A percentile compares a stretch with the other conserved stretches of the same genome.
Conservation (phyloP, 225 moss, liverwort and hornwort genomes). For the Polytrichum formosum region DNA sequence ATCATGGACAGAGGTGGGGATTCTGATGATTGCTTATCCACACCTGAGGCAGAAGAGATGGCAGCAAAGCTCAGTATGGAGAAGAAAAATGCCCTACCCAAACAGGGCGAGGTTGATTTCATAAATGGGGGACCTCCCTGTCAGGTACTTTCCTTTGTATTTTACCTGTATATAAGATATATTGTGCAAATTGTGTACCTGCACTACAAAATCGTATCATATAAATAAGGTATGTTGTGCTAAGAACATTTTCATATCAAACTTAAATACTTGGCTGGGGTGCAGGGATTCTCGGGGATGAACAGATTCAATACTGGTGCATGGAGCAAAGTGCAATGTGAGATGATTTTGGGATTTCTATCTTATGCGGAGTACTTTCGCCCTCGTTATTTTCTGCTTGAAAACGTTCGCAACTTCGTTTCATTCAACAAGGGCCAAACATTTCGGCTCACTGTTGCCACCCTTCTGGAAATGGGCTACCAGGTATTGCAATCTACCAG, state of each 20-base stretch:
- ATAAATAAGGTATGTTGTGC: too few species aligned
- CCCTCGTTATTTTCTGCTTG: constrained; percentile 93
- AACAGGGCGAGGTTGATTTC: constrained; percentile 93
- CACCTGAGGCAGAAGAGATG: constrained; percentile 81
- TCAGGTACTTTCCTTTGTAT: constrained; percentile 47
- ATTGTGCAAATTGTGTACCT: too few species aligned
- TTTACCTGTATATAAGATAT: too few species aligned
- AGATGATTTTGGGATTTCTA: constrained; percentile 91
- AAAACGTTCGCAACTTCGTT: constrained; percentile 96
- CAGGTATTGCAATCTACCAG: constrained; percentile 51
- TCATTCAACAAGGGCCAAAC: constrained; percentile 99
- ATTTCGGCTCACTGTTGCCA: constrained; percentile 83
- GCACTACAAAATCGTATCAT: too few species aligned
- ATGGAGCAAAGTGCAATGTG: constrained; percentile 99
- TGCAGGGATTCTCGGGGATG: constrained; percentile 99
- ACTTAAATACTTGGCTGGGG: constrained; percentile 1
- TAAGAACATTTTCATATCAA: too few species aligned
- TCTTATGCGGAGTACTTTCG: constrained; percentile 93
- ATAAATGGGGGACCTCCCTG: constrained; percentile 98
- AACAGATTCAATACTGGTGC: constrained; percentile 90
- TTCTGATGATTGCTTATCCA: constrained; percentile 76
- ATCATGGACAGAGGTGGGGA: constrained; percentile 94
- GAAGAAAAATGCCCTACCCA: constrained; percentile 57
- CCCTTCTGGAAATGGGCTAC: constrained; percentile 96
- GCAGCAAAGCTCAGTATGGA: constrained; percentile 45